These are phyloP conservation scores for Entomortierella chlamydospora DNA, from an alignment of 192 early-diverging fungal species.

Conservation along the genomic window DNA sequence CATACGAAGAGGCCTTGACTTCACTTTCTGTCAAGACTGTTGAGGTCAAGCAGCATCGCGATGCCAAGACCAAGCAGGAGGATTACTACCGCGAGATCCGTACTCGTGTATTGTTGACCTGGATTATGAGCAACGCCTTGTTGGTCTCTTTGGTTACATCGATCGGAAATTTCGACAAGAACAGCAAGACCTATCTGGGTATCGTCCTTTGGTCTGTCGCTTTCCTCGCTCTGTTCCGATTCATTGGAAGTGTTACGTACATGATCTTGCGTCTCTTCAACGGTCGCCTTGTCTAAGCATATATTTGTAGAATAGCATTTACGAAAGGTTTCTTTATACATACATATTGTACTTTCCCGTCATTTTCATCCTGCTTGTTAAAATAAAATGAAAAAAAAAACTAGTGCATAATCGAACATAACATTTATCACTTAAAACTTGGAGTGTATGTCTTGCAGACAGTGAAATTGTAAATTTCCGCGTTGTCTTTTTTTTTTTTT, in stretches of 20 bases:
- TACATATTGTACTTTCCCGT: no score
- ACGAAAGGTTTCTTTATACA: not conserved
- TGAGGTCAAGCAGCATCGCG: slow-evolving; percentile 27
- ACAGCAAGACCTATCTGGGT: slow-evolving; percentile 55
- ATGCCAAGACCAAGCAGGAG: slow-evolving; percentile 62
- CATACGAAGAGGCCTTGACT: slow-evolving; percentile 49
- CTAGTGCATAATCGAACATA: no score
- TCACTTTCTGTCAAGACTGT: slow-evolving; percentile 18
- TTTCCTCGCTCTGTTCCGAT: slow-evolving; percentile 71
- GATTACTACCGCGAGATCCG: slow-evolving; percentile 81
- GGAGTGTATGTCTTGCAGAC: no score
- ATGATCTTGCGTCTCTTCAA: slow-evolving; percentile 66
- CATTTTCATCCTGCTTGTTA: no score
- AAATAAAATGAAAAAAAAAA: no score
- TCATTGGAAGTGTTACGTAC: slow-evolving; percentile 70
- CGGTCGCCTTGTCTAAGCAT: slow-evolving; percentile 30
- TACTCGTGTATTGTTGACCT: slow-evolving; percentile 72
- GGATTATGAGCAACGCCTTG: slow-evolving; percentile 76
- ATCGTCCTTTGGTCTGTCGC: slow-evolving; percentile 80
- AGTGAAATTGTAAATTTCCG: no score
- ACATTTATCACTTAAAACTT: no score
- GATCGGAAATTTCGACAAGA: slow-evolving; percentile 17
- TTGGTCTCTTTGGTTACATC: slow-evolving; percentile 70
- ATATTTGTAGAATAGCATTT: not conserved
- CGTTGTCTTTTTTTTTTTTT: no score